phyloP scores from a whole-genome alignment of 345 rosid species.

The Euclidium syriacum region DNA sequence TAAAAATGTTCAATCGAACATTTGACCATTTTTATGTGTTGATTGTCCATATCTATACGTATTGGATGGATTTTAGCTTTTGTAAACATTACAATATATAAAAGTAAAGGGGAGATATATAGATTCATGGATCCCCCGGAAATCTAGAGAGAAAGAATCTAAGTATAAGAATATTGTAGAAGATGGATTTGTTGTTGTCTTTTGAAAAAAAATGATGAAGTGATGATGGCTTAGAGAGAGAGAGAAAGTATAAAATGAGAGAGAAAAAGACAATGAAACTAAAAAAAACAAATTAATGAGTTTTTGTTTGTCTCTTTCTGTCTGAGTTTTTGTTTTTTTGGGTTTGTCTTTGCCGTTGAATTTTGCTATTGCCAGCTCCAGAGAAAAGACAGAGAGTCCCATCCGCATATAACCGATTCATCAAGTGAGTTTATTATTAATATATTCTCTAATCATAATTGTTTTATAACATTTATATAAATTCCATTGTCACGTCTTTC shows the following conservation, averaged over 20 bases:
- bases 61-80: neutral
- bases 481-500: neutral
- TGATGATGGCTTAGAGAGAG: constrained; percentile 42
- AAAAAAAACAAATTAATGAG: constrained; percentile 36
- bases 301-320: constrained; percentile 45
- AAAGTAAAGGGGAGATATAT: neutral
- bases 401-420: constrained; percentile 99
- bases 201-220: constrained; percentile 50
- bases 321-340: constrained; percentile 36
- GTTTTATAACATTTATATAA: neutral
- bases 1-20: neutral
- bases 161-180: constrained; percentile 11
- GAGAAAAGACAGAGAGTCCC: constrained; percentile 99
- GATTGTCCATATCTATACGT: neutral
- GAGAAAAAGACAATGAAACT: constrained; percentile 28
- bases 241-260: constrained; percentile 15
- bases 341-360: constrained; percentile 39
- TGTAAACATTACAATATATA: neutral
- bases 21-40: neutral
- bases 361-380: constrained; percentile 67
- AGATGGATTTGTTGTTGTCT: constrained; percentile 25
- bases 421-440: constrained; percentile 58
- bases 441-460: neutral
- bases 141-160: constrained; percentile 40
- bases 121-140: constrained; percentile 44